Percentiles rank a stretch among this genome's conserved stretches.
Evolutionary conservation across 148 eudicot genomes (phyloP).

Genomic region (Silene latifolia): DNA sequence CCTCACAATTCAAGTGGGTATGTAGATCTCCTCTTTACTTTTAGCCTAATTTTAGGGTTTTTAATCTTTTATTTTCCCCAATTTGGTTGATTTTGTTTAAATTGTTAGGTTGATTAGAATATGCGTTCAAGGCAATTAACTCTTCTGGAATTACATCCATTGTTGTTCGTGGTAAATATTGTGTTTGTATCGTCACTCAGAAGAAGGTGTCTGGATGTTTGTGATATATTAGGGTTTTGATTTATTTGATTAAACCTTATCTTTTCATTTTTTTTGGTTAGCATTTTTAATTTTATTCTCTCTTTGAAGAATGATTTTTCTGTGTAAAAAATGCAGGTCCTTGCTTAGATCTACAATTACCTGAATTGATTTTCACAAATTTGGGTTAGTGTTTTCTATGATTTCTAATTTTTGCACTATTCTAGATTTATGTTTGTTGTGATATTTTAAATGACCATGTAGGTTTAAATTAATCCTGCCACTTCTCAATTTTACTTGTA

Average conservation of each 20-base stretch:
- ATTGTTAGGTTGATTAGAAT: conserved; percentile 26
- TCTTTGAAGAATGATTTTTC: no score
- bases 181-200: conserved; percentile 94
- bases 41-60: background rate
- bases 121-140: conserved; percentile 9
- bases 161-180: conserved; percentile 77
- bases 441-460: no score
- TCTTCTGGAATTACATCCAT: conserved; percentile 73
- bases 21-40: background rate
- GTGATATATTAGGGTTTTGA: background rate
- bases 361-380: no score
- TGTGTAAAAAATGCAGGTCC: no score
- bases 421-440: no score
- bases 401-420: no score
- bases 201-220: conserved; percentile 88
- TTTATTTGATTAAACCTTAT: background rate
- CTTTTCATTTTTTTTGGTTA: no score
- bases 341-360: no score
- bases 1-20: conserved; percentile 46
- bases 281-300: no score
- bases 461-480: no score
- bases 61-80: background rate
- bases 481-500: no score
- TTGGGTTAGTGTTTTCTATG: no score
- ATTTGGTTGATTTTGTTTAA: background rate